Percentiles rank a stretch among this genome's conserved stretches.
Evolutionary conservation across 306 rosid species (phyloP).

Genomic region (Corylus heterophylla): DNA sequence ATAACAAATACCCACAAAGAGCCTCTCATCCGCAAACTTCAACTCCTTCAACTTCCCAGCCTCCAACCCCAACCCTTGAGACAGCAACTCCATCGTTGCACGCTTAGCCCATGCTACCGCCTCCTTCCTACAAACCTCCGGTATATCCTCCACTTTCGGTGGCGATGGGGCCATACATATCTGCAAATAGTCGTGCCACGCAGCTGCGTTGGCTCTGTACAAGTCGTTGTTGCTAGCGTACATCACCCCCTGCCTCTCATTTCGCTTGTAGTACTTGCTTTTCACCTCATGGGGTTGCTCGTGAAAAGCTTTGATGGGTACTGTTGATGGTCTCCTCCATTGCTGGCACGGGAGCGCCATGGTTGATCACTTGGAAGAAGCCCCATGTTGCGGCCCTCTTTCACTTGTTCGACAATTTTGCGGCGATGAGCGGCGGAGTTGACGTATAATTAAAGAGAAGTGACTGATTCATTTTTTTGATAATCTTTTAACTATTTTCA

Average conservation of each 20-base stretch:
- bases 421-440: slow-evolving; percentile 18
- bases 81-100: slow-evolving; percentile 43
- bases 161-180: slow-evolving; percentile 30
- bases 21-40: slow-evolving; percentile 18
- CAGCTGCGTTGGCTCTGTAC: slow-evolving; percentile 29
- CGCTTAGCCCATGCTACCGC: slow-evolving; percentile 29
- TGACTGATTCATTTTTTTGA: too few species aligned
- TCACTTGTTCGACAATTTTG: slow-evolving; percentile 33
- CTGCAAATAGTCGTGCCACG: slow-evolving; percentile 44
- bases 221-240: slow-evolving; percentile 40
- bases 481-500: too few species aligned
- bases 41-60: slow-evolving; percentile 34
- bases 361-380: slow-evolving; percentile 55
- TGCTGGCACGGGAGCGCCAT: slow-evolving; percentile 20
- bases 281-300: slow-evolving; percentile 33
- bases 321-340: slow-evolving; percentile 22
- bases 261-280: slow-evolving; percentile 38
- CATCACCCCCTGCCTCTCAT: slow-evolving; percentile 36
- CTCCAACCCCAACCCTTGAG: slow-evolving; percentile 44
- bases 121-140: slow-evolving; percentile 11
- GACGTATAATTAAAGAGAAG: background rate
- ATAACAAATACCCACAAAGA: slow-evolving; percentile 25
- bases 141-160: slow-evolving; percentile 18
- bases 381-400: slow-evolving; percentile 44
- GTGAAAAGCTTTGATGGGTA: slow-evolving; percentile 40